A percentile compares a stretch with the other conserved stretches of the same genome.
phyloP scores from a whole-genome alignment of 2,329 filamentous ascomycete species.

The Colletotrichum euphorbiae region DNA sequence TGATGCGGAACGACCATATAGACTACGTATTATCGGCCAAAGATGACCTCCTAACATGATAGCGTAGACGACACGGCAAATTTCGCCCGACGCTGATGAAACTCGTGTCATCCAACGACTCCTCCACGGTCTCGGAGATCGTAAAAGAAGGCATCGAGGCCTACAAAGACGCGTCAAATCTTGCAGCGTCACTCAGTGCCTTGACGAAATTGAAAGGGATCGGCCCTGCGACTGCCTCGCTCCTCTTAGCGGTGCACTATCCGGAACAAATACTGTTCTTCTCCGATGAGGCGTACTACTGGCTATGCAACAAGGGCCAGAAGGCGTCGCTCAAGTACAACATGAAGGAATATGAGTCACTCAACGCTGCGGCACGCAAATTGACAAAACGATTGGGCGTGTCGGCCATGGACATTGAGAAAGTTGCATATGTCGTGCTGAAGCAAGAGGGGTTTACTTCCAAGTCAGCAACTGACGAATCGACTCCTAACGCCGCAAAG shows the following conservation, averaged over 20 bases:
- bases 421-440: conserved; percentile 77
- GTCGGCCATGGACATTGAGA: conserved; percentile 73
- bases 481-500: neutral
- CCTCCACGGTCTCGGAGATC: conserved; percentile 56
- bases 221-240: conserved; percentile 82
- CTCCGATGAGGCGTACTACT: conserved; percentile 82
- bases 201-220: conserved; percentile 77
- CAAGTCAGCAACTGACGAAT: neutral
- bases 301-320: conserved; percentile 69
- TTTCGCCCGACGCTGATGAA: conserved; percentile 72
- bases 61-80: conserved; percentile 67
- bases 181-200: conserved; percentile 59
- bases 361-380: conserved; percentile 58
- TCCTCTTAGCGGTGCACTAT: conserved; percentile 75
- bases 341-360: conserved; percentile 72
- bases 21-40: neutral
- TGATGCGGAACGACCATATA: neutral
- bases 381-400: conserved; percentile 64
- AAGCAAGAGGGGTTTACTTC: conserved; percentile 47
- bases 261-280: conserved; percentile 76
- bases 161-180: conserved; percentile 54
- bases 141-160: conserved; percentile 64
- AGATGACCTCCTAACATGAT: neutral
- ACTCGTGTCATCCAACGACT: conserved; percentile 71
- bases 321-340: conserved; percentile 74